phyloP scores from a whole-genome alignment of 1,139 yeast genomes.

The Groenewaldozyma sp. region DNA sequence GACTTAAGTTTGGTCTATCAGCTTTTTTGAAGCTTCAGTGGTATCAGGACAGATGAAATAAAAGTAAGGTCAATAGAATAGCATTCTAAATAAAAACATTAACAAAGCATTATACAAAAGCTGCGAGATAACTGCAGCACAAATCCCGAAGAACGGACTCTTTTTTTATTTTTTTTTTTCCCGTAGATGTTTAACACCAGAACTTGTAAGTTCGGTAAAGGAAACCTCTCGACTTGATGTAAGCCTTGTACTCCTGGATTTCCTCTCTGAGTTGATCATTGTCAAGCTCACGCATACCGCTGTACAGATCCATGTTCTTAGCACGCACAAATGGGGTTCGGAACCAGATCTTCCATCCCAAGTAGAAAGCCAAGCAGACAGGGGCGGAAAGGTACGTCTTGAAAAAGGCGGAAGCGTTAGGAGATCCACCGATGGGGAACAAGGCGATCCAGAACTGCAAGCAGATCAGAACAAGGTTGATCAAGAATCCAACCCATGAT shows the following conservation, averaged over 20 bases:
- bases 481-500: slow-evolving; percentile 58
- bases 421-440: slow-evolving; percentile 52
- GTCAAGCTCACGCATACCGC: slow-evolving; percentile 48
- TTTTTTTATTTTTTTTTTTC: no score
- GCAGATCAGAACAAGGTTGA: slow-evolving; percentile 41
- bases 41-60: no score
- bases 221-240: slow-evolving; percentile 28
- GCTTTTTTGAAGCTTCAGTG: no score
- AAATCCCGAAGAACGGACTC: no score
- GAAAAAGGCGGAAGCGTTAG: slow-evolving; percentile 36
- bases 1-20: no score
- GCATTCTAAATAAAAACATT: no score
- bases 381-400: slow-evolving; percentile 45
- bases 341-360: slow-evolving; percentile 42
- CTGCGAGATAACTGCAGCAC: no score
- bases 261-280: slow-evolving; percentile 43
- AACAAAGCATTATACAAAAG: no score
- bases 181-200: no score
- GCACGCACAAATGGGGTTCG: slow-evolving; percentile 27
- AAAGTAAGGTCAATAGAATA: no score
- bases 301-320: slow-evolving; percentile 36
- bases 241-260: slow-evolving; percentile 37
- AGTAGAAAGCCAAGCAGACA: slow-evolving; percentile 39
- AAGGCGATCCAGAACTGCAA: slow-evolving; percentile 80
- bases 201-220: slow-evolving; percentile 32